phyloP scores from a whole-genome alignment of 352 stramenopile species.

The Poterioochromonas sp. region DNA sequence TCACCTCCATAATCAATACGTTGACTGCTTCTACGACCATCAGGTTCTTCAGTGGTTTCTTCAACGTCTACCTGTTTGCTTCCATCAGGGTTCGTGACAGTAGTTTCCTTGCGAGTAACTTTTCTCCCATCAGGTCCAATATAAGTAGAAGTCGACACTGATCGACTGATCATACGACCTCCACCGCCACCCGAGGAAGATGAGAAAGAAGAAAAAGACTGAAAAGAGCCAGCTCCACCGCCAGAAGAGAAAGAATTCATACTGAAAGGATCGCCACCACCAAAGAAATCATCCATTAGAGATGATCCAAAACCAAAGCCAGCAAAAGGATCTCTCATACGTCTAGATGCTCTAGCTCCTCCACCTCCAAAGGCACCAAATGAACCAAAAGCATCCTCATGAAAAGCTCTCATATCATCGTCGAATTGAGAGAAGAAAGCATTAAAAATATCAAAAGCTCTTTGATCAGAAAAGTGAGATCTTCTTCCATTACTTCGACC shows the following conservation, averaged over 20 bases:
- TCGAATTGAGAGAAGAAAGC: slow-evolving; percentile 3
- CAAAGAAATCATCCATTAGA: background rate
- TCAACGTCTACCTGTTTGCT: background rate
- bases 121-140: background rate
- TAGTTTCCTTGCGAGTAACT: slow-evolving; percentile 7
- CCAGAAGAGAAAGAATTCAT: background rate
- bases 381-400: background rate
- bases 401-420: background rate
- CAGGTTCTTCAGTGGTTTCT: slow-evolving; percentile 6
- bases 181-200: background rate
- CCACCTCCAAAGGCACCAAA: background rate
- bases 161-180: background rate
- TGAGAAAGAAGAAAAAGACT: slow-evolving; percentile 6
- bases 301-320: background rate
- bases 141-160: background rate
- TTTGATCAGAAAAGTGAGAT: background rate
- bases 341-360: background rate
- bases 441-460: slow-evolving; percentile 32
- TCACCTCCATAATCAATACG: slow-evolving; percentile 2
- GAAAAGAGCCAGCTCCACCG: background rate
- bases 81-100: background rate
- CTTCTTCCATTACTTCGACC: background rate
- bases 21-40: background rate
- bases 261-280: slow-evolving; percentile 5
- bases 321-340: background rate